A percentile compares a stretch with the other conserved stretches of the same genome.
Conservation (phyloP, 129 eudicot species). For the Helianthus tuberosus region DNA sequence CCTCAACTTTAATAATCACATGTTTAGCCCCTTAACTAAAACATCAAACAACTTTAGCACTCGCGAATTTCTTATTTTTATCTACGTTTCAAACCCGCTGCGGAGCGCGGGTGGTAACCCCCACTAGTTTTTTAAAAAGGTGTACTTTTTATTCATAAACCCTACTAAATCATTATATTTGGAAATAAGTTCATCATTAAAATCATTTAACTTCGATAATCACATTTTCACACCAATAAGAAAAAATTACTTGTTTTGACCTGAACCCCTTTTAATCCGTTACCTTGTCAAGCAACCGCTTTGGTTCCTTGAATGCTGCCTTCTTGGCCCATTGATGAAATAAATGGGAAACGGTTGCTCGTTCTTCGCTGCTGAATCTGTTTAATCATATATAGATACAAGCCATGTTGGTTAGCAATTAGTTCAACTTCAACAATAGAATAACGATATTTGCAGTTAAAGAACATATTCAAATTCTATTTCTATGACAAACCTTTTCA, state of each 20-base stretch:
- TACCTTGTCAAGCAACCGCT: slow-evolving; percentile 92
- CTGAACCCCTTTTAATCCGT: background rate
- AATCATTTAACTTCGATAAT: background rate
- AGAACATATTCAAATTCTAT: slow-evolving; percentile 1
- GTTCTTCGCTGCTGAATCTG: slow-evolving; percentile 80
- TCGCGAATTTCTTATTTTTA: too few relatives aligned
- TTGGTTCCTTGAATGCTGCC: slow-evolving; percentile 92
- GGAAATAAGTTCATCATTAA: background rate
- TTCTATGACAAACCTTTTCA: slow-evolving; percentile 56
- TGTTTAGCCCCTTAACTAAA: too few relatives aligned
- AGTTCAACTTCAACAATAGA: background rate
- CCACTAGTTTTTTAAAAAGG: too few relatives aligned
- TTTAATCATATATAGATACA: slow-evolving; percentile 4
- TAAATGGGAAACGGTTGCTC: slow-evolving; percentile 81
- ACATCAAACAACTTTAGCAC: too few relatives aligned
- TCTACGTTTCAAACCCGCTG: too few relatives aligned
- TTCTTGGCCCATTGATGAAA: slow-evolving; percentile 96
- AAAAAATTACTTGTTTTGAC: background rate
- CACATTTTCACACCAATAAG: background rate
- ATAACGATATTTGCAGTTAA: background rate
- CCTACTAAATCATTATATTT: too few relatives aligned
- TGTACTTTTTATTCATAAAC: too few relatives aligned
- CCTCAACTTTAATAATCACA: too few relatives aligned
- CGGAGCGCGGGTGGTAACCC: too few relatives aligned
- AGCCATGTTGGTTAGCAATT: slow-evolving; percentile 13